Evolutionary conservation across 192 early-diverging fungal species (phyloP).

Genomic region (Backusella tarrabulga): DNA sequence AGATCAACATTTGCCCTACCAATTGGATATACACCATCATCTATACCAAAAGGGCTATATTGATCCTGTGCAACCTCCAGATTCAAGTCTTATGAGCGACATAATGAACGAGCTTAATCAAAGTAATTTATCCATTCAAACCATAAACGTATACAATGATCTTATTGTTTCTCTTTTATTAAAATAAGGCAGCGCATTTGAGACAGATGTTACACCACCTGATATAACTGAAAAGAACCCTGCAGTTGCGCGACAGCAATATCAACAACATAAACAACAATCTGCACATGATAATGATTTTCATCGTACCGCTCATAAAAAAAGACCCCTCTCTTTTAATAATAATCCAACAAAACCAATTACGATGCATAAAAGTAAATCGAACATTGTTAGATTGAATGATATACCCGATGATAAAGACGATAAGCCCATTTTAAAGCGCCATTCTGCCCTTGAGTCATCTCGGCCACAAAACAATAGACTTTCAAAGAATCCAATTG

Average conservation of each 20-base stretch:
- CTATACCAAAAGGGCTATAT: neutral
- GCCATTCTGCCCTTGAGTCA: neutral
- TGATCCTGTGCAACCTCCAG: neutral
- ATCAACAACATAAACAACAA: neutral
- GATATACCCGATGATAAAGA: neutral
- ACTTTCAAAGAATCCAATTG: neutral
- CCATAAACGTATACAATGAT: neutral
- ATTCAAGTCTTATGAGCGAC: neutral
- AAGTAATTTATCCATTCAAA: neutral
- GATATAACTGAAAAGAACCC: neutral
- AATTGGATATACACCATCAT: neutral
- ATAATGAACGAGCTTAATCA: neutral
- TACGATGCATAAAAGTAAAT: neutral
- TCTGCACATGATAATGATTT: neutral
- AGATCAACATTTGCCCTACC: neutral
- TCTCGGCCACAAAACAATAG: neutral
- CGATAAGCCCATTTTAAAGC: neutral
- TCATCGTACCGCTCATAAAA: neutral
- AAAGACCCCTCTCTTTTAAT: conserved; percentile 3
- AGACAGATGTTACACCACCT: neutral
- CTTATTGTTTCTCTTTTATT: neutral
- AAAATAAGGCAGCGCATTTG: neutral
- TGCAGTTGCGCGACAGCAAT: neutral
- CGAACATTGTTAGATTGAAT: neutral
- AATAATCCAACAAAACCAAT: neutral